Evolutionary conservation across 768 basidiomycete species (phyloP), one percentile per base, ranked within the genome.

Genomic region (Macrolepiota albuminosa): DNA sequence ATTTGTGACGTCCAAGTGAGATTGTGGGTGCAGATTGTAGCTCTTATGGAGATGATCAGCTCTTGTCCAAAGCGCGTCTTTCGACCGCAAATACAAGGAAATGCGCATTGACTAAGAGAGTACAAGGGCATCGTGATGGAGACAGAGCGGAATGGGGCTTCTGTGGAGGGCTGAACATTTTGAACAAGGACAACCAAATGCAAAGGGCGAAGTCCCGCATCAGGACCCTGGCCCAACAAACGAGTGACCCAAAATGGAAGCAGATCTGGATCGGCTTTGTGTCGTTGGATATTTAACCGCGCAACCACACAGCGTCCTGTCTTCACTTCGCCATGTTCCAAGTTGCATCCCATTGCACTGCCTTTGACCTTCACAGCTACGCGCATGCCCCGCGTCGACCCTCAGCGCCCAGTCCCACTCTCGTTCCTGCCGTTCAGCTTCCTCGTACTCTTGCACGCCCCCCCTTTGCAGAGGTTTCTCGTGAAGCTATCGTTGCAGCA

Each of bases 371-470:
- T 61, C 77, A 74, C 67, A 63, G 64, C 52, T 77, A 77, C 64
- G 64, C 66, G 33, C 74, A 74, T 55, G 73, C 71, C 34, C 73
- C 71, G 43, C 57, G 69, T n/a, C 61, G 69, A 34, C 51, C 69
- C 21, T 53, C 65, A 26, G 59, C 68, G 3, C 58, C 71, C 4
- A 29, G 65, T 11, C 58, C 71, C 4, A 24, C 64, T 18, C 59
- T 53, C 40, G 61, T 66, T 13, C 68, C 75, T 4, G 69, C 64
- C 64, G 78, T 91, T 11, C 86, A 89, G 65, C 83, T 92, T 26
- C 90, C 89, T n/a, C 82, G 89, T 57, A 83, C 77, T 43, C 84
- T 92, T 53, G 75, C 81, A 36, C 82, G 88, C 11, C 89, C 90
- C 5, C 71, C 77, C 2, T 86, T 81, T 63, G 67, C 75, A 43